Evolutionary conservation across 805 yeast species (phyloP).

Genomic region (Kodamaea neixiangensis): DNA sequence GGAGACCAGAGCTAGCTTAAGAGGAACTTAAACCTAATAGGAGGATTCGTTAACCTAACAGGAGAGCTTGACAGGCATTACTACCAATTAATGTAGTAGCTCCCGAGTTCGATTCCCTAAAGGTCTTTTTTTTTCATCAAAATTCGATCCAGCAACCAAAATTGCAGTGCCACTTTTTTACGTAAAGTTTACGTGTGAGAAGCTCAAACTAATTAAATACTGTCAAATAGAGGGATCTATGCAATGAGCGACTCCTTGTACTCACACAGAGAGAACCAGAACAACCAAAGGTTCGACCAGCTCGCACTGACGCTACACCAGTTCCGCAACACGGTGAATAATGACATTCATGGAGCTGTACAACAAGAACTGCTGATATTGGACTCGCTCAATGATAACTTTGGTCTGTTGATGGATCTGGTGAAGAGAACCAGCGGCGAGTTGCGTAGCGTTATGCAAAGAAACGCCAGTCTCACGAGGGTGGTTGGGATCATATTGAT

Average conservation of each 20-base stretch:
- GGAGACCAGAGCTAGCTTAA: no score
- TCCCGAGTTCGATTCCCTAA: neutral
- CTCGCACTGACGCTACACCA: constrained; percentile 44
- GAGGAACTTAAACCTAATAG: no score
- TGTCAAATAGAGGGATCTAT: neutral
- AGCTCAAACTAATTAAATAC: neutral
- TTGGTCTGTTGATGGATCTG: constrained; percentile 36
- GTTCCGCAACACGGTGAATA: constrained; percentile 43
- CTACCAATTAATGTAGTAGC: no score
- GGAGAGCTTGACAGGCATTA: no score
- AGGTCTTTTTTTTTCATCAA: no score
- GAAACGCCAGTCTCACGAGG: constrained; percentile 43
- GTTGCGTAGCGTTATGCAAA: constrained; percentile 39
- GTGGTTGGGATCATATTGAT: constrained; percentile 37
- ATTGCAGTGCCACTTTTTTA: neutral
- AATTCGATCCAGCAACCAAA: neutral
- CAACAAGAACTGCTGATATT: constrained; percentile 42
- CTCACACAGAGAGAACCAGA: constrained; percentile 44
- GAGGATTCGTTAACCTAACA: no score
- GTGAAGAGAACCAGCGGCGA: constrained; percentile 45
- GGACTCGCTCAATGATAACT: constrained; percentile 41
- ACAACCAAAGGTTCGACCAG: constrained; percentile 44
- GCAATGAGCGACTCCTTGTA: constrained; percentile 22
- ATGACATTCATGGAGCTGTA: constrained; percentile 43
- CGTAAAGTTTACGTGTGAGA: neutral